phyloP scores from a whole-genome alignment of 177 flowering plant species.

The Tripterygium wilfordii region DNA sequence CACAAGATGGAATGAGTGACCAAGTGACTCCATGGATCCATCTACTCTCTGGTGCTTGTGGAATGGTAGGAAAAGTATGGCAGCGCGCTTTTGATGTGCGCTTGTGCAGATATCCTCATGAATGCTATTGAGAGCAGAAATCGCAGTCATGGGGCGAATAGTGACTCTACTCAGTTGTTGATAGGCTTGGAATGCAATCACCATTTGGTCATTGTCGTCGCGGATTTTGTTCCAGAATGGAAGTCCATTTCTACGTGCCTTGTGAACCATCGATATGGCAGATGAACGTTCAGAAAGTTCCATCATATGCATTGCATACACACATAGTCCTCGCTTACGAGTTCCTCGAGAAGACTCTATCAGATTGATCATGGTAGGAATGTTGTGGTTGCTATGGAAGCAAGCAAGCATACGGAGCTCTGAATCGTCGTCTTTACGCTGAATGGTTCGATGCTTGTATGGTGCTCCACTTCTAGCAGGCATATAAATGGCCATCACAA shows the following conservation, averaged over 20 bases:
- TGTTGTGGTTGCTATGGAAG: conserved; percentile 44
- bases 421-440: too few species aligned
- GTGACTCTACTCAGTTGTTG: conserved; percentile 32
- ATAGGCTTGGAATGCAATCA: conserved; percentile 40
- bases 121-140: conserved; percentile 48
- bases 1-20: conserved; percentile 51
- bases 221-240: conserved; percentile 27
- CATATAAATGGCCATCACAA: conserved; percentile 48
- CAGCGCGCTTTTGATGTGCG: conserved; percentile 39
- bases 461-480: conserved; percentile 20
- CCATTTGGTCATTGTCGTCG: conserved; percentile 21
- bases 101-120: conserved; percentile 62
- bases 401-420: conserved; percentile 59
- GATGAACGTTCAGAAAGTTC: conserved; percentile 73
- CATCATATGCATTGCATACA: conserved; percentile 58
- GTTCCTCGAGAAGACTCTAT: conserved; percentile 40
- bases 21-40: conserved; percentile 32
- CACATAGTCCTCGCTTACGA: conserved; percentile 30
- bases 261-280: conserved; percentile 53
- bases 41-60: conserved; percentile 36
- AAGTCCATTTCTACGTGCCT: conserved; percentile 45
- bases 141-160: conserved; percentile 34
- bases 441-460: background rate
- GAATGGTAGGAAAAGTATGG: conserved; percentile 52
- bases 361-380: conserved; percentile 49